phyloP scores from a whole-genome alignment of 305 asterid species.

The Rubia tinctorum region DNA sequence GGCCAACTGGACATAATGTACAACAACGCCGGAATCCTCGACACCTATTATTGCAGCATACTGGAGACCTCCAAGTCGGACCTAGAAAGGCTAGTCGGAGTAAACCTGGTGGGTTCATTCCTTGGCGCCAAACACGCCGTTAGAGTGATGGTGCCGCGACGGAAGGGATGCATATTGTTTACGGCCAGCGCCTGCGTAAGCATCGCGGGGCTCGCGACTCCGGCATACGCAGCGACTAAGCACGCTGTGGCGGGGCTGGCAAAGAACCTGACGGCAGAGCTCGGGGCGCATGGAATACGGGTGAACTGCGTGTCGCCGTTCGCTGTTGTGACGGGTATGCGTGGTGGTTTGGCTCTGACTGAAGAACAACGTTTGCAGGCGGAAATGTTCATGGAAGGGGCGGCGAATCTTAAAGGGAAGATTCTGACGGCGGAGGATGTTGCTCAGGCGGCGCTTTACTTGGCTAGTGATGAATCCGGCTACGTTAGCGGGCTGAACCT shows the following conservation, averaged over 20 bases:
- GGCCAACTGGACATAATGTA: slow-evolving; percentile 26
- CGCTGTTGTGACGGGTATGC: slow-evolving; percentile 7
- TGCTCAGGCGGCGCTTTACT: slow-evolving; percentile 43
- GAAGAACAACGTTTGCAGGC: background rate
- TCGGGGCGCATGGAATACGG: slow-evolving; percentile 25
- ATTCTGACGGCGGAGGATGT: slow-evolving; percentile 23
- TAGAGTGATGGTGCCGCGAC: slow-evolving; percentile 24
- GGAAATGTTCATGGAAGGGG: background rate
- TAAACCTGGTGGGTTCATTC: slow-evolving; percentile 25
- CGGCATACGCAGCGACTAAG: slow-evolving; percentile 27
- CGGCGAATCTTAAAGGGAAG: slow-evolving; percentile 16
- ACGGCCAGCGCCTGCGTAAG: slow-evolving; percentile 23
- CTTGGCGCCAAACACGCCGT: slow-evolving; percentile 34
- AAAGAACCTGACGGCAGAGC: slow-evolving; percentile 16
- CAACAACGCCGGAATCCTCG: slow-evolving; percentile 21
- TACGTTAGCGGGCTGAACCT: slow-evolving; percentile 56
- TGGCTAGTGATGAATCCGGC: slow-evolving; percentile 51
- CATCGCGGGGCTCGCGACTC: slow-evolving; percentile 22
- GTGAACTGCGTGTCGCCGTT: slow-evolving; percentile 33
- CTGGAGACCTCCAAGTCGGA: slow-evolving; percentile 15
- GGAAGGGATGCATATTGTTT: slow-evolving; percentile 24
- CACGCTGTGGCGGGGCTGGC: slow-evolving; percentile 25
- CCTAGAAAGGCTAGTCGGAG: slow-evolving; percentile 5
- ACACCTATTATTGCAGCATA: background rate
- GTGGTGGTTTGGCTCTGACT: background rate